phyloP scores from a whole-genome alignment of 495 filamentous ascomycete species.

The Lineolata rhizophorae region DNA sequence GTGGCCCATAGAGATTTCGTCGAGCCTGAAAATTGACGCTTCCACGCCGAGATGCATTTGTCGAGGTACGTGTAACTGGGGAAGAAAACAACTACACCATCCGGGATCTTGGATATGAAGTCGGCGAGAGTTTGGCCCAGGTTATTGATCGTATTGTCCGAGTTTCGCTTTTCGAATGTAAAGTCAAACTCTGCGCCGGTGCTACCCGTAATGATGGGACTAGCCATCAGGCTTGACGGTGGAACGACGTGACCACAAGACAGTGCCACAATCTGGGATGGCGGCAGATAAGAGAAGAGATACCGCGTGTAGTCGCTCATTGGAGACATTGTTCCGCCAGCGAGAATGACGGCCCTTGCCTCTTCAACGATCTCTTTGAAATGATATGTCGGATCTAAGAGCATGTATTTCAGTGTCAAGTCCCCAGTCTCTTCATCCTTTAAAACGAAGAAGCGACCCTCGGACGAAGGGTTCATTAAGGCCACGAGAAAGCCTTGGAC shows the following conservation, averaged over 20 bases:
- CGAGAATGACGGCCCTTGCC: conserved; percentile 73
- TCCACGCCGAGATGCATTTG: conserved; percentile 48
- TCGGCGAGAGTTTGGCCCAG: conserved; percentile 53
- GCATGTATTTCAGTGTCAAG: conserved; percentile 57
- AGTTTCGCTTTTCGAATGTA: conserved; percentile 53
- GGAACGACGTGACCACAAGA: conserved; percentile 94
- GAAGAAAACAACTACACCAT: conserved; percentile 92
- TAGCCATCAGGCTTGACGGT: conserved; percentile 52
- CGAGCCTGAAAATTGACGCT: conserved; percentile 16
- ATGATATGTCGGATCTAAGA: conserved; percentile 82
- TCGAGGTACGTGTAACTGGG: conserved; percentile 82
- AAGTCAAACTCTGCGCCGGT: conserved; percentile 56
- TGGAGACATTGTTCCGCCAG: conserved; percentile 94
- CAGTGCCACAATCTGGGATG: conserved; percentile 46
- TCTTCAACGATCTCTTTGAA: conserved; percentile 76
- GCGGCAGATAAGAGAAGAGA: conserved; percentile 55
- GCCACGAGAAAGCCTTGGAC: conserved; percentile 64
- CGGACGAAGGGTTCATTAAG: conserved; percentile 68
- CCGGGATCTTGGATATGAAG: conserved; percentile 51
- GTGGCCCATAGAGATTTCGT: conserved; percentile 7
- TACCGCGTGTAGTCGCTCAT: conserved; percentile 75
- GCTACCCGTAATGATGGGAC: conserved; percentile 32
- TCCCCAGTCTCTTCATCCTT: conserved; percentile 27
- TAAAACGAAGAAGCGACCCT: conserved; percentile 60
- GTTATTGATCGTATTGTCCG: conserved; percentile 43